phyloP scores from a whole-genome alignment of 176 grass and related monocot genomes.

The Cenchrus fungigraminus region DNA sequence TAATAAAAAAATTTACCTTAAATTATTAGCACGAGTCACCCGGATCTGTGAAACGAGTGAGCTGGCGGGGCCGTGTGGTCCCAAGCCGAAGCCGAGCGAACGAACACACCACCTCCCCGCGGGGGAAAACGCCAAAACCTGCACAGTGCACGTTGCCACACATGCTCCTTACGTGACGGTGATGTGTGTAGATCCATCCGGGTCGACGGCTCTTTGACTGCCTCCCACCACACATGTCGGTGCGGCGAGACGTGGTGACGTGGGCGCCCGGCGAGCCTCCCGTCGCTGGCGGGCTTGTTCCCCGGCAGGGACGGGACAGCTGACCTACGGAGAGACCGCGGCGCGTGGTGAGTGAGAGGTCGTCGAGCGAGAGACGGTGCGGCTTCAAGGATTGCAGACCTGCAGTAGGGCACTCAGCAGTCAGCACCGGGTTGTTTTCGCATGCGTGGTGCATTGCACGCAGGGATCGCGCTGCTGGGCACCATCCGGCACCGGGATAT shows the following conservation, averaged over 20 bases:
- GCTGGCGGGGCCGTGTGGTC: background rate
- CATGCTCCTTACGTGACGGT: background rate
- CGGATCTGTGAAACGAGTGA: background rate
- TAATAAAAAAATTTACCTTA: too few species aligned
- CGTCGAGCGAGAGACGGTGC: too few species aligned
- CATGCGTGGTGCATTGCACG: background rate
- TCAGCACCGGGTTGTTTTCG: background rate
- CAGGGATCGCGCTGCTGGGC: background rate
- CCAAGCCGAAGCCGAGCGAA: background rate
- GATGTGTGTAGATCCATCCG: background rate
- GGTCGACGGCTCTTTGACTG: background rate
- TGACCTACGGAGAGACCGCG: background rate
- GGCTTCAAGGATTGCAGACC: too few species aligned
- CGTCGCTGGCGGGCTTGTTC: background rate
- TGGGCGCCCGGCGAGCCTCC: background rate
- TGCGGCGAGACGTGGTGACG: constrained; percentile 33
- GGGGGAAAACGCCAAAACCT: background rate
- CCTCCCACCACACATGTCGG: background rate
- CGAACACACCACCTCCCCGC: background rate
- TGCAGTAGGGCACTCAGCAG: too few species aligned
- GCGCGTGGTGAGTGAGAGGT: too few species aligned
- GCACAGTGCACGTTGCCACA: constrained; percentile 4
- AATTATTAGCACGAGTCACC: background rate
- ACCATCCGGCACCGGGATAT: constrained; percentile 20
- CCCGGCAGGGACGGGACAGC: background rate